These are phyloP conservation scores for Solanum raphanifolium DNA, from an alignment of 257 asterid genomes.

Conservation along the genomic window DNA sequence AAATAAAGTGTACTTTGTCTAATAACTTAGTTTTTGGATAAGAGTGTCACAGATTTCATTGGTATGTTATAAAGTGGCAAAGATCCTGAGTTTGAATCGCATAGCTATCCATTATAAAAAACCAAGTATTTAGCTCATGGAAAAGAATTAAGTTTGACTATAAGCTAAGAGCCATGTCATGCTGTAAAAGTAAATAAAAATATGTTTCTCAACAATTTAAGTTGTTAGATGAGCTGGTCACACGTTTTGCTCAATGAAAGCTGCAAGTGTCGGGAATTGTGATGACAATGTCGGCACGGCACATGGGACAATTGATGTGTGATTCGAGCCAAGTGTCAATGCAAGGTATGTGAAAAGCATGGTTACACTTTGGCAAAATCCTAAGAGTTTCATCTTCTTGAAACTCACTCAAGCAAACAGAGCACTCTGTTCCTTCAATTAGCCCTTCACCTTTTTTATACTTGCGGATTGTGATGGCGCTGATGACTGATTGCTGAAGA, in stretches of 20 bases:
- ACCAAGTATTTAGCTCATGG: not conserved
- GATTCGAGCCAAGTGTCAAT: slow-evolving; percentile 80
- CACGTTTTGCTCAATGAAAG: not conserved
- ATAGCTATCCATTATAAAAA: not conserved
- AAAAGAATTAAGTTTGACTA: not conserved
- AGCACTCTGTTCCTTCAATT: slow-evolving; percentile 58
- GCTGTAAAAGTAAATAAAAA: not conserved
- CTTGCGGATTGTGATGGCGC: slow-evolving; percentile 36
- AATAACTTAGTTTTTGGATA: not conserved
- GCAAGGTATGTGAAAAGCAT: slow-evolving; percentile 74
- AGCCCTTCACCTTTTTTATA: slow-evolving; percentile 54
- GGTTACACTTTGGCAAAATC: slow-evolving; percentile 63
- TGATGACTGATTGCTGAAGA: slow-evolving; percentile 50
- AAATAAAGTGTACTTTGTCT: not conserved
- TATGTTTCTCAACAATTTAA: not conserved
- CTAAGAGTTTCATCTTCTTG: slow-evolving; percentile 52
- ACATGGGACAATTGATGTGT: slow-evolving; percentile 74
- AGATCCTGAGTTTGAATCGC: not conserved
- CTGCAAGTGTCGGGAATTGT: not conserved
- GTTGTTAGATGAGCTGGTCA: not conserved
- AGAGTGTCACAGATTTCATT: not conserved
- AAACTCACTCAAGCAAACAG: slow-evolving; percentile 72
- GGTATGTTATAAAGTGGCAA: not conserved
- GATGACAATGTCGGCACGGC: slow-evolving; percentile 33
- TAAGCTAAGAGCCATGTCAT: not conserved